Percentiles rank a stretch among this genome's conserved stretches.
Conservation (phyloP, 2,329 filamentous ascomycete species). For the Alternaria arbusti region DNA sequence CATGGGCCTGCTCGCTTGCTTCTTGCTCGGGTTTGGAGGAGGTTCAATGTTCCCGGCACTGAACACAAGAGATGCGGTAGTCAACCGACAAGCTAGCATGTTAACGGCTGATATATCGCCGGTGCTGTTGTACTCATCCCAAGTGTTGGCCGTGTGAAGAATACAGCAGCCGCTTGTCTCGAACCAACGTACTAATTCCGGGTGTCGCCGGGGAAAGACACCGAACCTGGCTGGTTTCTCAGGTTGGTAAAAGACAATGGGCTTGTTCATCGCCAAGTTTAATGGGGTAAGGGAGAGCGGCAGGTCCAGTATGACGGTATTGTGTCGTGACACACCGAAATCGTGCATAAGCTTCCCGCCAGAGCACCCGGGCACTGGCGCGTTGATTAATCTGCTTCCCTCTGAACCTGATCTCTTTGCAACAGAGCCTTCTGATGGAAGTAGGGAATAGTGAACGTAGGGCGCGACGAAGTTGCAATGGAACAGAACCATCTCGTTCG, state of each 20-base stretch:
- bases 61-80: conserved; percentile 69
- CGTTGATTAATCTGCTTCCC: conserved; percentile 53
- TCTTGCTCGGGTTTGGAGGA: conserved; percentile 49
- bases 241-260: conserved; percentile 66
- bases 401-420: not conserved
- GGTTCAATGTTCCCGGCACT: conserved; percentile 67
- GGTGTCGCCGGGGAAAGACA: conserved; percentile 68
- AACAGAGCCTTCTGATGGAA: conserved; percentile 47
- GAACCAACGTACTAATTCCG: conserved; percentile 68
- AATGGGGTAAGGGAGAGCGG: conserved; percentile 70
- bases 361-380: conserved; percentile 65
- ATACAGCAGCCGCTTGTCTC: conserved; percentile 72
- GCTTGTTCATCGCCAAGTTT: conserved; percentile 63
- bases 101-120: conserved; percentile 58
- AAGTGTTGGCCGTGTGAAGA: conserved; percentile 75
- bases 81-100: conserved; percentile 71
- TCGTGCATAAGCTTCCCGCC: conserved; percentile 79
- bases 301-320: conserved; percentile 73
- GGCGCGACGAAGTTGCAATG: conserved; percentile 70
- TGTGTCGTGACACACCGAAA: conserved; percentile 68
- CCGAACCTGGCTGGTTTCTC: conserved; percentile 67
- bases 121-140: conserved; percentile 59
- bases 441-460: conserved; percentile 70
- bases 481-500: conserved; percentile 71
- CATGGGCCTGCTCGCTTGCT: conserved; percentile 41